Evolutionary conservation across 2,329 filamentous ascomycete genomes (phyloP), one percentile per base, ranked within the genome.

Genomic region (Fusarium brachygibbosum): DNA sequence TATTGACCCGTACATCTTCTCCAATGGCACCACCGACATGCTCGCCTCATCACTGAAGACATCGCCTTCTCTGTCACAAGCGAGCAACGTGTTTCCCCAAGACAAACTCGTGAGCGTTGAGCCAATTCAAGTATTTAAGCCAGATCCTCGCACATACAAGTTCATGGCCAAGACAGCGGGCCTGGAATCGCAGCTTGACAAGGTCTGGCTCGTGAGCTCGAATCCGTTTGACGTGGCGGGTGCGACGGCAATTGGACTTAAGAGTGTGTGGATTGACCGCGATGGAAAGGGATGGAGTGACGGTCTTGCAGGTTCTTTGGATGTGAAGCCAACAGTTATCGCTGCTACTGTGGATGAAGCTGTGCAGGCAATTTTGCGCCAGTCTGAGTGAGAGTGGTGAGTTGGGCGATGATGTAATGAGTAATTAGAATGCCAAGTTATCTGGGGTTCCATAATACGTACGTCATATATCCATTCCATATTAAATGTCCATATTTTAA

Each of bases 141-240:
- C 92, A 0, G 83, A 87, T 38, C 85, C 82, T 2, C 84, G 83
- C 51, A 83, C 86, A 3, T 94, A 94, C 73, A 67, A 81, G n/a
- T 82, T 91, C 75, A 79, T 93, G 25, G 82, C 86, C 2, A 69
- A 82, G 66, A 80, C 81, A 35, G 81, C 84, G 3, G 85, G 84
- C 5, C 85, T 84, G 70, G 70, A 79, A 38, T 79, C 77, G 1
- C 72, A 82, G 19, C 80, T 83, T 67, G 79, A 76, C 2, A 80
- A 85, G 28, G 82, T 93, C 16, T 93, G 91, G 90, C 78, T 94
- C 10, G 84, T 94, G 8, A 91, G 86, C 69, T 87, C 87, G 2
- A 94, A 94, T 75, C 88, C 91, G 4, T 94, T 94, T 75, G 91
- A 94, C 75, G 81, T 91, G 17, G 84, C 89, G 0, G 91, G 92